Percentiles rank a stretch among this genome's conserved stretches.
These are phyloP conservation scores for Casuarina glauca DNA, from an alignment of 306 rosid genomes.

Conservation along the genomic window DNA sequence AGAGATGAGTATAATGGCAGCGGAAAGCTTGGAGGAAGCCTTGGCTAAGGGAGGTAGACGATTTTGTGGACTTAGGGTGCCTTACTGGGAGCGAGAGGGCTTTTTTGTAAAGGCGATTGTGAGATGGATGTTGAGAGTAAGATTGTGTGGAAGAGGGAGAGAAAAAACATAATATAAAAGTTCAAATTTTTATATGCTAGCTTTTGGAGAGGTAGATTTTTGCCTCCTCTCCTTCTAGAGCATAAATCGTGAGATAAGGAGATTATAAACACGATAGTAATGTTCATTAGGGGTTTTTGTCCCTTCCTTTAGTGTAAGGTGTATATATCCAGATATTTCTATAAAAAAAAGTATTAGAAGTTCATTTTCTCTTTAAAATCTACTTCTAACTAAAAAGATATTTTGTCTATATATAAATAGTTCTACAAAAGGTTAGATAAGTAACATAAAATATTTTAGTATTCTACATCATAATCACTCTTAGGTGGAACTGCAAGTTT, in stretches of 20 bases:
- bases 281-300: too few relatives aligned
- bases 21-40: constrained; percentile 49
- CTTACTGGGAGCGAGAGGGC: constrained; percentile 1
- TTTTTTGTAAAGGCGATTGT: constrained; percentile 43
- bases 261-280: too few relatives aligned
- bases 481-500: too few relatives aligned
- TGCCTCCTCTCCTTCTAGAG: neutral
- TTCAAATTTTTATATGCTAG: constrained; percentile 40
- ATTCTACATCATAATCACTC: too few relatives aligned
- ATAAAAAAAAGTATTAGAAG: too few relatives aligned
- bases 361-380: too few relatives aligned
- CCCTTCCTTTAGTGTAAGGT: too few relatives aligned
- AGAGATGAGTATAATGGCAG: constrained; percentile 45
- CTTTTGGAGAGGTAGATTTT: constrained; percentile 17
- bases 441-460: too few relatives aligned
- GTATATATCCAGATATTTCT: too few relatives aligned
- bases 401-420: too few relatives aligned
- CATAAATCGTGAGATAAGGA: neutral
- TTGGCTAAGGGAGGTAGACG: constrained; percentile 18
- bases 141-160: constrained; percentile 51
- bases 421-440: too few relatives aligned
- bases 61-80: constrained; percentile 14
- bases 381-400: too few relatives aligned
- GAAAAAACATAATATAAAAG: constrained; percentile 38
- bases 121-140: constrained; percentile 32